Conservation (phyloP, 2,329 filamentous ascomycete genomes). For the Hypoxylon sp. region DNA sequence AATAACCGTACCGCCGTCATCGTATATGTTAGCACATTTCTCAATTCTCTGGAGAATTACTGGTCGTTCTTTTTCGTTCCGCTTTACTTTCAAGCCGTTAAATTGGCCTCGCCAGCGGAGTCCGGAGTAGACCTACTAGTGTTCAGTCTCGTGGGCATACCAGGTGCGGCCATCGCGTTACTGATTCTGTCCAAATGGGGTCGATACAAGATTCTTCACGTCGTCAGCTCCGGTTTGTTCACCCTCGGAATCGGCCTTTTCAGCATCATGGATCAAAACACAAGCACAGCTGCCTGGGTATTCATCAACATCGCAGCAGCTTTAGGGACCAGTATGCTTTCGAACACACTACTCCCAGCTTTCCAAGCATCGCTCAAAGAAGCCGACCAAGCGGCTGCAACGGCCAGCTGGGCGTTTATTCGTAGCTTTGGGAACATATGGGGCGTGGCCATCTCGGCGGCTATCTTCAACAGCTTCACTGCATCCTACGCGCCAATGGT, state of each 20-base stretch:
- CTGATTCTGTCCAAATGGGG: constrained; percentile 51
- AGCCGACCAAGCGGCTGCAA: constrained; percentile 53
- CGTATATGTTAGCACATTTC: constrained; percentile 56
- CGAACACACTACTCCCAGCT: constrained; percentile 58
- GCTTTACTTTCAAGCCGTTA: constrained; percentile 63
- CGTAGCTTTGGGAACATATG: constrained; percentile 59
- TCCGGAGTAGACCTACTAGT: constrained; percentile 53
- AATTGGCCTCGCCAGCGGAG: constrained; percentile 49
- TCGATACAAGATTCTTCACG: constrained; percentile 48
- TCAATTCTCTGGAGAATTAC: constrained; percentile 56
- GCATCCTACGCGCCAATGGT: constrained; percentile 27
- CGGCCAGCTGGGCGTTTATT: constrained; percentile 58
- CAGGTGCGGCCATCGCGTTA: constrained; percentile 37
- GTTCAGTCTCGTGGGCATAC: constrained; percentile 45
- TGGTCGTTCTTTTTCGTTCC: constrained; percentile 61
- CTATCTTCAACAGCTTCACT: constrained; percentile 54
- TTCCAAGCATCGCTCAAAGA: constrained; percentile 56
- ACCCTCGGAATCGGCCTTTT: constrained; percentile 57
- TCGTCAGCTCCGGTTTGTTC: constrained; percentile 51
- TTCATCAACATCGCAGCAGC: constrained; percentile 57
- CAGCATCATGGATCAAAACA: constrained; percentile 54
- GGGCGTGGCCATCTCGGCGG: constrained; percentile 58
- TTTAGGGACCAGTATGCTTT: constrained; percentile 58
- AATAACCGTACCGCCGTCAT: constrained; percentile 57
- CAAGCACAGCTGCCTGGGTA: constrained; percentile 56